Evolutionary conservation across 257 asterid species (phyloP).

Genomic region (Primulina tabacum): DNA sequence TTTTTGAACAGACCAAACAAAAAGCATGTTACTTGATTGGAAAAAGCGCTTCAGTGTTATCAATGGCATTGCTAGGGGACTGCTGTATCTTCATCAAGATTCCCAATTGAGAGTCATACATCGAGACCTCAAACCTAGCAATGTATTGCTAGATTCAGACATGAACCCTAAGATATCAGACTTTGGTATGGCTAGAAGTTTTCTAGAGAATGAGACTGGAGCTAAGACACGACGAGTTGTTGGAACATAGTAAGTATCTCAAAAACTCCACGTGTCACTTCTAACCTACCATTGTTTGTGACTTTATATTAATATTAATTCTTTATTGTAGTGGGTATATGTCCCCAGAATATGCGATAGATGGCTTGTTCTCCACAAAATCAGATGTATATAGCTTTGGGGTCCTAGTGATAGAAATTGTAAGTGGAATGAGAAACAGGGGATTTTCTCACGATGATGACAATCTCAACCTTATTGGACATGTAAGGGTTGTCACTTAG

Average conservation of each 20-base stretch:
- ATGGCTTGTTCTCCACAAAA: constrained; percentile 33
- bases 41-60: constrained; percentile 29
- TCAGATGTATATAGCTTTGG: constrained; percentile 43
- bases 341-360: constrained; percentile 35
- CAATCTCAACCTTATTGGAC: constrained; percentile 33
- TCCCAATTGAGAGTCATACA: constrained; percentile 41
- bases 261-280: not conserved
- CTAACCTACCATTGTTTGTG: not conserved
- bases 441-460: constrained; percentile 17
- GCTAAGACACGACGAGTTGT: constrained; percentile 28
- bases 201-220: constrained; percentile 26
- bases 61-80: constrained; percentile 34
- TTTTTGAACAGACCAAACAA: constrained; percentile 28
- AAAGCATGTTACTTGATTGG: constrained; percentile 26
- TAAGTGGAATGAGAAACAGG: constrained; percentile 38
- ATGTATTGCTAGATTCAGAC: constrained; percentile 32
- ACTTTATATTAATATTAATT: no score
- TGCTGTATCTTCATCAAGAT: constrained; percentile 45
- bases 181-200: constrained; percentile 35
- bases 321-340: constrained; percentile 33
- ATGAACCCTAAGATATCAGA: constrained; percentile 38
- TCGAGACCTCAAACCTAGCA: constrained; percentile 39
- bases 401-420: constrained; percentile 32
- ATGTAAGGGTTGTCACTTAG: constrained; percentile 23
- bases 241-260: constrained; percentile 31